Percentiles rank a stretch among this genome's conserved stretches.
These are phyloP conservation scores for Neonectria hederae DNA, from an alignment of 2,329 filamentous ascomycete genomes.

Conservation along the genomic window DNA sequence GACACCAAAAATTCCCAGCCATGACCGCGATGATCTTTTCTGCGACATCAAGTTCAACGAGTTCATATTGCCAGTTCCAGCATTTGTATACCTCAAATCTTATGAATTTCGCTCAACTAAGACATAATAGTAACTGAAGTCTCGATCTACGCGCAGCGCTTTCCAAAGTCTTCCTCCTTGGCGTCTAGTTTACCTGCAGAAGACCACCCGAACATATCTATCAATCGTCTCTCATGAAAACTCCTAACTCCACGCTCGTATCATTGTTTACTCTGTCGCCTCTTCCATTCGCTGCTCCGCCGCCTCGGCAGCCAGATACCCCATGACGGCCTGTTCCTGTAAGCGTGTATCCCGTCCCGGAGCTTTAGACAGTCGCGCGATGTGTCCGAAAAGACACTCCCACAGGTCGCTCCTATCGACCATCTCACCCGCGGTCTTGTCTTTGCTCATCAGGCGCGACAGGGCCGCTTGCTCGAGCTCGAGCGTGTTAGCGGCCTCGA, in stretches of 20 bases:
- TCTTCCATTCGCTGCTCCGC: constrained; percentile 48
- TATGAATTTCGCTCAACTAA: not conserved
- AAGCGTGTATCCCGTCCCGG: constrained; percentile 39
- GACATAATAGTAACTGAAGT: not conserved
- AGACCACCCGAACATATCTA: not conserved
- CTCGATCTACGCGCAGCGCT: not conserved
- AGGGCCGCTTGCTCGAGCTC: constrained; percentile 81
- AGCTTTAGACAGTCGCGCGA: constrained; percentile 45
- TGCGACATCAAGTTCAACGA: not conserved
- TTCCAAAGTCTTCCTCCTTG: not conserved
- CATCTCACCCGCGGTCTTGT: constrained; percentile 78
- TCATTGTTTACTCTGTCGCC: constrained; percentile 12
- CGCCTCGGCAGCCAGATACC: constrained; percentile 58
- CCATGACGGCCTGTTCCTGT: constrained; percentile 49
- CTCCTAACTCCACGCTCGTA: not conserved
- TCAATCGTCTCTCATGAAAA: not conserved
- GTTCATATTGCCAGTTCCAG: no score
- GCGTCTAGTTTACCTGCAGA: not conserved
- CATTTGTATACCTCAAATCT: not conserved
- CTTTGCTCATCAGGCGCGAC: constrained; percentile 74
- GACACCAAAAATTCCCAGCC: constrained; percentile 10
- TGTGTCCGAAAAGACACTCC: constrained; percentile 83
- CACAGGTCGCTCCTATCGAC: constrained; percentile 84
- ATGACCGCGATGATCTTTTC: not conserved
- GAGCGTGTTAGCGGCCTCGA: constrained; percentile 86